Evolutionary conservation across 2,329 filamentous ascomycete species (phyloP).

Genomic region (Biscogniauxia mediterranea): DNA sequence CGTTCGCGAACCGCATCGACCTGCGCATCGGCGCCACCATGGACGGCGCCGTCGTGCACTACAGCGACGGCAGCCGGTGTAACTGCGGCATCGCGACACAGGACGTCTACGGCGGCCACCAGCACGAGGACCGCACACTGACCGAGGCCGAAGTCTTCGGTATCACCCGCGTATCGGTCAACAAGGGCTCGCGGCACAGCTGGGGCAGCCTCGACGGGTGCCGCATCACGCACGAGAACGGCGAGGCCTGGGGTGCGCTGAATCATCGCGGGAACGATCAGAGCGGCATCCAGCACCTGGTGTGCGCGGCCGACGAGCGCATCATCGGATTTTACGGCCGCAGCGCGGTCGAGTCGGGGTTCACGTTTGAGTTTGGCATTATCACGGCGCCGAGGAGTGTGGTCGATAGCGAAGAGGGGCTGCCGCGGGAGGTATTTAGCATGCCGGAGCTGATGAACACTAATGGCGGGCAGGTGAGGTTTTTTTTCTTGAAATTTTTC

Average conservation of each 20-base stretch:
- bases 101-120: slow-evolving; percentile 32
- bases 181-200: slow-evolving; percentile 1
- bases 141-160: slow-evolving; percentile 20
- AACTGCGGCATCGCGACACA: slow-evolving; percentile 38
- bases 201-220: slow-evolving; percentile 18
- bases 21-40: slow-evolving; percentile 42
- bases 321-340: slow-evolving; percentile 47
- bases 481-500: not conserved
- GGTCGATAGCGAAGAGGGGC: slow-evolving; percentile 20
- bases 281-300: slow-evolving; percentile 22
- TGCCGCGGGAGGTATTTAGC: slow-evolving; percentile 41
- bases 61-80: slow-evolving; percentile 40
- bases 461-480: slow-evolving; percentile 3
- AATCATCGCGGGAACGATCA: slow-evolving; percentile 13
- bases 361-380: slow-evolving; percentile 44
- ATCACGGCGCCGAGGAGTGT: slow-evolving; percentile 41
- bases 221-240: slow-evolving; percentile 24
- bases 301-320: slow-evolving; percentile 34
- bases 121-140: slow-evolving; percentile 26
- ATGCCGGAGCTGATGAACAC: slow-evolving; percentile 36
- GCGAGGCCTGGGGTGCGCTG: slow-evolving; percentile 14
- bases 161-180: slow-evolving; percentile 33
- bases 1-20: slow-evolving; percentile 42
- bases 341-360: slow-evolving; percentile 29
- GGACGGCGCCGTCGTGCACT: slow-evolving; percentile 46